phyloP scores from a whole-genome alignment of 257 asterid species.

The Solanum habrochaites region DNA sequence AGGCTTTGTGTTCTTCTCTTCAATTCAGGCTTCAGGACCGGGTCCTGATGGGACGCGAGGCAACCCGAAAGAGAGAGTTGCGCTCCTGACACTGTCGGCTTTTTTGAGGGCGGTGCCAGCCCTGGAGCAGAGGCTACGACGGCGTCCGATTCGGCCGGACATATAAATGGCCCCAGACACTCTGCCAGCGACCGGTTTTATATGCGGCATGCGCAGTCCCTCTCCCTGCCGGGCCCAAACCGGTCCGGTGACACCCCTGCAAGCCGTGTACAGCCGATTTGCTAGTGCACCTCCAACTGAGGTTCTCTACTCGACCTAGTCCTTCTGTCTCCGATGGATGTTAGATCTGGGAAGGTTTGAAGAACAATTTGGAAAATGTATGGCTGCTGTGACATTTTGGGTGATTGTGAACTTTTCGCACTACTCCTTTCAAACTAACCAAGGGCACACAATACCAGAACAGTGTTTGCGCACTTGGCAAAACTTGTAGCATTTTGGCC shows the following conservation, averaged over 20 bases:
- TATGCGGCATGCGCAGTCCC: conserved; percentile 73
- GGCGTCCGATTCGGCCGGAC: conserved; percentile 65
- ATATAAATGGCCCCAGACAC: conserved; percentile 55
- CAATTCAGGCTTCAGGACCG: conserved; percentile 8
- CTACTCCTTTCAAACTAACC: background rate
- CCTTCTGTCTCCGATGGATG: background rate
- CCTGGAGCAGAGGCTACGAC: conserved; percentile 78
- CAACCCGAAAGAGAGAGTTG: conserved; percentile 63
- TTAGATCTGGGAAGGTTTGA: background rate
- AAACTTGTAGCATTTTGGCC: too few relatives aligned
- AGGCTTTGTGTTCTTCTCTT: background rate
- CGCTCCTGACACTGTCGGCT: conserved; percentile 74
- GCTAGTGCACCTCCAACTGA: conserved; percentile 19
- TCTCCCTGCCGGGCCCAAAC: conserved; percentile 41
- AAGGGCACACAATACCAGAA: background rate
- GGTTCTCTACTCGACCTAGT: background rate
- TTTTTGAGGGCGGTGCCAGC: conserved; percentile 82
- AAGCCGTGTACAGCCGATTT: conserved; percentile 50
- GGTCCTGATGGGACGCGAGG: conserved; percentile 39
- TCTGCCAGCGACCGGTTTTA: conserved; percentile 65
- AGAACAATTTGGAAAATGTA: background rate
- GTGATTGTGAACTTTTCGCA: background rate
- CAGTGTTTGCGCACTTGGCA: background rate
- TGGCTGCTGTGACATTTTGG: background rate
- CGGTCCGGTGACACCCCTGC: conserved; percentile 83